A percentile compares a stretch with the other conserved stretches of the same genome.
These are phyloP conservation scores for Apium graveolens DNA, from an alignment of 129 eudicot genomes.

Conservation along the genomic window DNA sequence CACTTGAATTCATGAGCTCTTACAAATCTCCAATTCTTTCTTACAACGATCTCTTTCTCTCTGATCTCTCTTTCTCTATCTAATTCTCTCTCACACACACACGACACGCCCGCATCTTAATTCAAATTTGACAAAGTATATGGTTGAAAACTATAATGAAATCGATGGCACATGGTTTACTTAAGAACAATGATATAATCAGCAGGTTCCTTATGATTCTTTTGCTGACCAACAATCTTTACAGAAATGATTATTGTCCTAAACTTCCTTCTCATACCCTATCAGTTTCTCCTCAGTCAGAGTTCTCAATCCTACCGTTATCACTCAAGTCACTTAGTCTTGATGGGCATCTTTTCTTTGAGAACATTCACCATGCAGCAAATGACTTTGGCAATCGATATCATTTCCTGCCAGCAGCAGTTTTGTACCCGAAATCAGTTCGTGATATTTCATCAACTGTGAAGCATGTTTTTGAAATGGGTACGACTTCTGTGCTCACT, in stretches of 20 bases:
- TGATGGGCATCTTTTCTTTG: conserved; percentile 43
- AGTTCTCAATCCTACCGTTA: conserved; percentile 29
- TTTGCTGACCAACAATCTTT: conserved; percentile 34
- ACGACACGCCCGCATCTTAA: neutral
- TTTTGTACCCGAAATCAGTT: conserved; percentile 75
- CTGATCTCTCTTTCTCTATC: conserved; percentile 8
- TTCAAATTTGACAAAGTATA: neutral
- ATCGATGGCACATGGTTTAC: conserved; percentile 22
- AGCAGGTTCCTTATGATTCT: conserved; percentile 37
- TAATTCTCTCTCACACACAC: neutral
- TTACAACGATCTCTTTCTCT: conserved; percentile 1
- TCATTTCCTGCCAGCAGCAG: conserved; percentile 63
- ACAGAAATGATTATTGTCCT: conserved; percentile 31
- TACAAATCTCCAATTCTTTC: conserved; percentile 20
- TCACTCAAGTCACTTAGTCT: conserved; percentile 25
- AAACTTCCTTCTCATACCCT: conserved; percentile 39
- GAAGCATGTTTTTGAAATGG: conserved; percentile 54
- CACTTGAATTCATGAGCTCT: conserved; percentile 25
- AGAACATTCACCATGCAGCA: conserved; percentile 57
- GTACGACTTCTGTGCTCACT: conserved; percentile 51
- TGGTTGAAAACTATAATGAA: conserved; percentile 3
- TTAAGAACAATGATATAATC: conserved; percentile 29
- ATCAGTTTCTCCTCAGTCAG: conserved; percentile 25
- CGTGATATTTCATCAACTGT: conserved; percentile 57
- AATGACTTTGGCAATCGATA: conserved; percentile 78